phyloP scores from a whole-genome alignment of 768 basidiomycete genomes.

The Boletus barrowsii region DNA sequence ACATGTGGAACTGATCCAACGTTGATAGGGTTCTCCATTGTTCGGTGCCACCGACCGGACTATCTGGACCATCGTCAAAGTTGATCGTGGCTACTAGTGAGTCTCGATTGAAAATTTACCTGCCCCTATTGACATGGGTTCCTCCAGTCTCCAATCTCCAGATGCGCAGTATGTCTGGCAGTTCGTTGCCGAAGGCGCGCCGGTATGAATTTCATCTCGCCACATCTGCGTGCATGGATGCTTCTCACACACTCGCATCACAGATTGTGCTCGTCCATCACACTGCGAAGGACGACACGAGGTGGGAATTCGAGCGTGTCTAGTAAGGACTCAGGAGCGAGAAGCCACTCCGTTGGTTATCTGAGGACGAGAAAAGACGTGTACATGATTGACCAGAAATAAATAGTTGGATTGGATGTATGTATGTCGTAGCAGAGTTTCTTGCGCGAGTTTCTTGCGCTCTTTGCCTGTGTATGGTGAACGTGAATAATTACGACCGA shows the following conservation, averaged over 20 bases:
- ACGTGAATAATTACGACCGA: too few relatives aligned
- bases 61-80: background rate
- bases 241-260: background rate
- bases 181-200: background rate
- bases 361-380: background rate
- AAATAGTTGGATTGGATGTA: background rate
- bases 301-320: background rate
- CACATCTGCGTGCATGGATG: too few relatives aligned
- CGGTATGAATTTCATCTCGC: background rate
- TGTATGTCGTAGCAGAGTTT: background rate
- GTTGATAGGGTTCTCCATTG: too few relatives aligned
- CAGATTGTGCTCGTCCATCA: background rate
- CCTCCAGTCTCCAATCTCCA: background rate
- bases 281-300: background rate
- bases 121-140: background rate
- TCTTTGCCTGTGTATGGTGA: too few relatives aligned
- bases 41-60: too few relatives aligned
- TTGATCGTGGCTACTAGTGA: background rate
- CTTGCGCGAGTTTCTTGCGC: background rate
- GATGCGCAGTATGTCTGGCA: background rate
- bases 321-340: background rate
- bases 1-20: too few relatives aligned
- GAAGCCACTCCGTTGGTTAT: too few relatives aligned
- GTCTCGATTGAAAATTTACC: background rate
- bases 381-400: background rate